Percentiles rank a stretch among this genome's conserved stretches.
Conservation (phyloP, 495 filamentous ascomycete species). For the Aspergillus carlsbadensis region DNA sequence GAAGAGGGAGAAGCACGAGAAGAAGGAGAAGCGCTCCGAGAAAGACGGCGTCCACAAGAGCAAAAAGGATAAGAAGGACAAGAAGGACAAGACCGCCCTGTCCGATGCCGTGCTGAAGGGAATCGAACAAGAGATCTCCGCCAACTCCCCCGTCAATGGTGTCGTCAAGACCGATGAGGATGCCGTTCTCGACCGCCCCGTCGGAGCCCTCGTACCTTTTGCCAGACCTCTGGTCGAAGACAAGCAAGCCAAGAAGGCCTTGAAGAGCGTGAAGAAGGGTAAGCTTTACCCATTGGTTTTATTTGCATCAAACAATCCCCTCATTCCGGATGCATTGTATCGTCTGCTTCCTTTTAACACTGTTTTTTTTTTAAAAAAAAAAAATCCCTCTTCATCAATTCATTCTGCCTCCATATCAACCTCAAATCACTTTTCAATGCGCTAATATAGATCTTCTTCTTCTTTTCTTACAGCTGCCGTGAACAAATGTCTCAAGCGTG, state of each 20-base stretch:
- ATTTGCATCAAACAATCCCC: background rate
- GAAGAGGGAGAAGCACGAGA: slow-evolving; percentile 75
- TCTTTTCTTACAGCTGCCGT: slow-evolving; percentile 94
- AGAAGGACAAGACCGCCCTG: slow-evolving; percentile 63
- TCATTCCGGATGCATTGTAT: background rate
- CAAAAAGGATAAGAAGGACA: slow-evolving; percentile 66
- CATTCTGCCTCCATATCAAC: background rate
- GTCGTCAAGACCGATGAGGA: slow-evolving; percentile 47
- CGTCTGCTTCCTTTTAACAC: background rate
- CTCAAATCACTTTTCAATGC: slow-evolving; percentile 1
- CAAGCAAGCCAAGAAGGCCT: slow-evolving; percentile 87
- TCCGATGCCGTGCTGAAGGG: slow-evolving; percentile 57
- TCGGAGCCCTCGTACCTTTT: slow-evolving; percentile 86
- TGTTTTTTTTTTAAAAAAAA: too few species aligned
- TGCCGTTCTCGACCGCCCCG: slow-evolving; percentile 50
- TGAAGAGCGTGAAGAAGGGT: slow-evolving; percentile 95
- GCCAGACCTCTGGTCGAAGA: slow-evolving; percentile 87
- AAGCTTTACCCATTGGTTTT: slow-evolving; percentile 26
- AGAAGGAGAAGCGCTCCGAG: slow-evolving; percentile 78
- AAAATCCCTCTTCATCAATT: background rate
- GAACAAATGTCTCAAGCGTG: slow-evolving; percentile 89
- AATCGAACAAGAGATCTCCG: slow-evolving; percentile 48
- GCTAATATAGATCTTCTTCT: slow-evolving; percentile 26
- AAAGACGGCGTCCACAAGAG: slow-evolving; percentile 71
- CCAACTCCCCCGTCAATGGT: slow-evolving; percentile 32